Percentiles rank a stretch among this genome's conserved stretches.
These are phyloP conservation scores for Metroxylon sagu DNA, from an alignment of 176 grass and related monocot species.

Conservation along the genomic window DNA sequence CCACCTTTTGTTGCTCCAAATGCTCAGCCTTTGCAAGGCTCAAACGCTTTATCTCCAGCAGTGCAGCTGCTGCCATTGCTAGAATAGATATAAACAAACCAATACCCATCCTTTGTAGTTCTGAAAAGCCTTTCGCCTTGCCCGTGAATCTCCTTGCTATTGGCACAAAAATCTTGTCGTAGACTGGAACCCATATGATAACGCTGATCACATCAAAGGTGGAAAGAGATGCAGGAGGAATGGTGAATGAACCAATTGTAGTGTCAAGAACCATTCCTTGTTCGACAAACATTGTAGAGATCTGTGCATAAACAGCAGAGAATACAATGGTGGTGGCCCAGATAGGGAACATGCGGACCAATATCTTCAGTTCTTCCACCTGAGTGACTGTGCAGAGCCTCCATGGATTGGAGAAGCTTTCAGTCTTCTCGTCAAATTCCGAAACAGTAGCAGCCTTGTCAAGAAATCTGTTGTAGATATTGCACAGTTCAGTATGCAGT, in stretches of 20 bases:
- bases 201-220: conserved; percentile 71
- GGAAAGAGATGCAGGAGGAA: conserved; percentile 76
- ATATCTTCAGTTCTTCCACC: conserved; percentile 86
- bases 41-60: conserved; percentile 60
- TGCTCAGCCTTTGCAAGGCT: conserved; percentile 34
- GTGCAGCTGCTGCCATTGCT: conserved; percentile 58
- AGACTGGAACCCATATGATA: conserved; percentile 66
- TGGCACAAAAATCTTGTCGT: conserved; percentile 57
- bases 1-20: conserved; percentile 51
- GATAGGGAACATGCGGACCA: conserved; percentile 69
- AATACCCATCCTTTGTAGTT: conserved; percentile 78
- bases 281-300: conserved; percentile 82
- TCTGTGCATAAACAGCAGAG: conserved; percentile 73
- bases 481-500: too few species aligned
- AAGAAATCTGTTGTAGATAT: conserved; percentile 47
- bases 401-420: conserved; percentile 51
- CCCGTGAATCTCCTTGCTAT: conserved; percentile 72
- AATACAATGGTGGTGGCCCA: conserved; percentile 82
- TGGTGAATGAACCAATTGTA: conserved; percentile 58
- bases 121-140: conserved; percentile 63
- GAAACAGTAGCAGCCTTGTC: conserved; percentile 78
- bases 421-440: conserved; percentile 52
- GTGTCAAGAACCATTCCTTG: conserved; percentile 82
- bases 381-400: conserved; percentile 70
- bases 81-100: conserved; percentile 69